These are phyloP conservation scores for Globisporangium viniferum DNA, from an alignment of 352 stramenopile genomes.

Conservation along the genomic window DNA sequence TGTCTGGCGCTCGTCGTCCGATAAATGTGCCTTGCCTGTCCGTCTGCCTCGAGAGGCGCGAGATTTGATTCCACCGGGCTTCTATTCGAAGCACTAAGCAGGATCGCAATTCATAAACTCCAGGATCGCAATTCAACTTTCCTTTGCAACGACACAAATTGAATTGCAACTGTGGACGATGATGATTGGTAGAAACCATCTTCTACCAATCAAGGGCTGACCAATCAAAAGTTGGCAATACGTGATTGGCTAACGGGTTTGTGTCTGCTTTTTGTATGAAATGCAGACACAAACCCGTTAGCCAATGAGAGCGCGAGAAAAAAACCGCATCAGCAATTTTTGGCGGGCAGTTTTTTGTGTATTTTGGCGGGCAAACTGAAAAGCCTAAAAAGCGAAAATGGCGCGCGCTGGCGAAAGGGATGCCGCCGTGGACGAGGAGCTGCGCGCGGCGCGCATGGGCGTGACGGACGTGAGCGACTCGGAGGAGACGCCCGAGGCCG, in stretches of 20 bases:
- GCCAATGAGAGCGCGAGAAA: too few relatives aligned
- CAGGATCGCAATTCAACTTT: background rate
- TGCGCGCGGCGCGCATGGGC: slow-evolving; percentile 3
- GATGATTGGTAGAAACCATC: too few relatives aligned
- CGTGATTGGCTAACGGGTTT: too few relatives aligned
- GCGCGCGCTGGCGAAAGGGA: slow-evolving; percentile 4
- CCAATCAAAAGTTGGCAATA: too few relatives aligned
- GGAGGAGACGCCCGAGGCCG: slow-evolving; percentile 11
- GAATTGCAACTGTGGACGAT: too few relatives aligned
- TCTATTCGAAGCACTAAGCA: background rate
- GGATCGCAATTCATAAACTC: background rate
- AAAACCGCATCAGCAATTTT: background rate
- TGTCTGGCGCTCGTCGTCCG: background rate
- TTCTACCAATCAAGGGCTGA: too few relatives aligned
- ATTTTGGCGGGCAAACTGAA: slow-evolving; percentile 2
- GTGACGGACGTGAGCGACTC: slow-evolving; percentile 11
- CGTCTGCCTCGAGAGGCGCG: background rate
- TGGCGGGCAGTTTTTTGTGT: background rate
- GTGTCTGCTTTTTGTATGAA: too few relatives aligned
- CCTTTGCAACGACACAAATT: too few relatives aligned
- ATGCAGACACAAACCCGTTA: too few relatives aligned
- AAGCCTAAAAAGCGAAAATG: background rate
- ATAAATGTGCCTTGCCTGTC: background rate
- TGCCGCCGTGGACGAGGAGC: slow-evolving; percentile 1
- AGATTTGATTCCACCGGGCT: slow-evolving; percentile 2